A percentile compares a stretch with the other conserved stretches of the same genome.
Conservation (phyloP, 225 moss, liverwort and hornwort genomes). For the Pseudoscleropodium purum region DNA sequence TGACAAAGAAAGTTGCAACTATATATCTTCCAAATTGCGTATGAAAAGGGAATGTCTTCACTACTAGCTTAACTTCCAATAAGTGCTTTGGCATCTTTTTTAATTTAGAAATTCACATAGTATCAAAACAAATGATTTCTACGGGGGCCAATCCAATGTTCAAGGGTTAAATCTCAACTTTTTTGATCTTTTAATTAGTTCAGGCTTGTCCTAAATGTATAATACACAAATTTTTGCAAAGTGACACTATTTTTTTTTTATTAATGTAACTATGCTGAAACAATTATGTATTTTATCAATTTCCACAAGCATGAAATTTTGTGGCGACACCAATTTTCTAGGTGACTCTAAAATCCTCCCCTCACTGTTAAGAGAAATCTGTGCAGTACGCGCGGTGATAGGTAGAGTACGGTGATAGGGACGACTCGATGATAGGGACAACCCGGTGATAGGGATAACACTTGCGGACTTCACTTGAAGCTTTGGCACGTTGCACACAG, state of each 20-base stretch:
- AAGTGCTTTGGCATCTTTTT: too few species aligned
- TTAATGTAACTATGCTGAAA: too few species aligned
- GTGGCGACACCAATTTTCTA: neutral
- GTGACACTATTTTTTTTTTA: neutral
- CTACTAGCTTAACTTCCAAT: too few species aligned
- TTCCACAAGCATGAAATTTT: neutral
- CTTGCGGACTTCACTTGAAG: neutral
- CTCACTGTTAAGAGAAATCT: too few species aligned
- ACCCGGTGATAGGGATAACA: neutral
- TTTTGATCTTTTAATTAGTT: neutral
- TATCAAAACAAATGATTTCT: too few species aligned
- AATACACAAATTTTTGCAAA: fast-evolving
- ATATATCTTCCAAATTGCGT: too few species aligned
- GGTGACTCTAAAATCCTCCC: neutral
- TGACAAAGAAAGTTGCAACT: too few species aligned
- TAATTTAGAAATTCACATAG: too few species aligned
- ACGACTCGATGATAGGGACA: neutral
- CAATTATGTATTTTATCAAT: neutral
- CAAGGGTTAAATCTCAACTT: neutral
- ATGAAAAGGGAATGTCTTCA: too few species aligned
- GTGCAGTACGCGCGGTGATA: neutral
- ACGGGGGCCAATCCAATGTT: too few species aligned
- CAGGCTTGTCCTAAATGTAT: fast-evolving
- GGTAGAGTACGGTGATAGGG: neutral
- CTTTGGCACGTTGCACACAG: neutral